A percentile compares a stretch with the other conserved stretches of the same genome.
Conservation (phyloP, 805 yeast species). For the Aciculoconidium aculeatum region DNA sequence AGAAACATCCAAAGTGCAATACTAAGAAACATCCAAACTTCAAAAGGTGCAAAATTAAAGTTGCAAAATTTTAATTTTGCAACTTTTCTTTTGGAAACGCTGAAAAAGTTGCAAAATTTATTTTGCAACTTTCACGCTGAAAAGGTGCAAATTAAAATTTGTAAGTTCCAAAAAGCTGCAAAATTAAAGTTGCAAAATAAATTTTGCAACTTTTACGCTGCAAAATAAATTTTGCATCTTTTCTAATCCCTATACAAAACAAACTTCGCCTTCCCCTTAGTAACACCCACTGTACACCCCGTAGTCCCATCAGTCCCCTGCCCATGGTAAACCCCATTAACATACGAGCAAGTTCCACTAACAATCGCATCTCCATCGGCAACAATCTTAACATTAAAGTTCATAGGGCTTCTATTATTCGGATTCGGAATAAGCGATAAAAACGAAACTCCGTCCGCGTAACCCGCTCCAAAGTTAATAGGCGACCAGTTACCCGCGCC, state of each 20-base stretch:
- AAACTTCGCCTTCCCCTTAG: constrained; percentile 76
- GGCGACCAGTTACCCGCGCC: constrained; percentile 99
- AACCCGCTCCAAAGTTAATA: constrained; percentile 89
- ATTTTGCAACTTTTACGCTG: too few species aligned
- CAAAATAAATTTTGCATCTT: too few species aligned
- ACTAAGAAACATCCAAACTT: too few species aligned
- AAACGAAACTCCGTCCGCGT: constrained; percentile 61
- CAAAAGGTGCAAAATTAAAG: too few species aligned
- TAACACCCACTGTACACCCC: constrained; percentile 93
- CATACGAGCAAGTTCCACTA: constrained; percentile 75
- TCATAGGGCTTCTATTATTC: constrained; percentile 63
- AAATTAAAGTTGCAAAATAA: too few species aligned
- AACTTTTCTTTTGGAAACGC: too few species aligned
- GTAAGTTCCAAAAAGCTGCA: too few species aligned
- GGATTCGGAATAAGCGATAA: constrained; percentile 93
- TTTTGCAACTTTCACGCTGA: too few species aligned
- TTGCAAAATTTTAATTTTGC: too few species aligned
- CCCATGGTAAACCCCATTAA: constrained; percentile 68
- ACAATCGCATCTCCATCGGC: constrained; percentile 49
- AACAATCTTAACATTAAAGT: constrained; percentile 59
- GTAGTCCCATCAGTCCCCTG: constrained; percentile 70
- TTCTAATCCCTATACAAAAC: constrained; percentile 48
- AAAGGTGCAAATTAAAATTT: too few species aligned
- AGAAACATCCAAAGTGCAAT: too few species aligned
- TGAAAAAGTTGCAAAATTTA: too few species aligned